Percentiles rank a stretch among this genome's conserved stretches.
Conservation (phyloP, 805 yeast species). For the Wickerhamiella alocasiicola region DNA sequence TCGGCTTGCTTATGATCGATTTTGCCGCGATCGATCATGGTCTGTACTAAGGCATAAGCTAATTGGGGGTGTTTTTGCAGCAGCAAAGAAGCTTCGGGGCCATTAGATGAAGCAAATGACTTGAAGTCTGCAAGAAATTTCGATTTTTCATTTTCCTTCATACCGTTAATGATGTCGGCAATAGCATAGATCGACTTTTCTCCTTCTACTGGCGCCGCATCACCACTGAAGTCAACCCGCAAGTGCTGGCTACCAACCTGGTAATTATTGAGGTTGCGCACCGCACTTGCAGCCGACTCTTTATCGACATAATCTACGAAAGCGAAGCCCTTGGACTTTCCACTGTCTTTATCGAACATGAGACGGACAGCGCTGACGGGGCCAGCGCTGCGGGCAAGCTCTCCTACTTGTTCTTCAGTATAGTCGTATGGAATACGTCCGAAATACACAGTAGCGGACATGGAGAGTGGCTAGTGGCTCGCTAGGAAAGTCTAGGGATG, state of each 20-base stretch:
- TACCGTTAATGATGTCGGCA: slow-evolving; percentile 16
- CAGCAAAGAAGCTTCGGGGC: slow-evolving; percentile 45
- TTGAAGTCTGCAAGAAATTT: slow-evolving; percentile 47
- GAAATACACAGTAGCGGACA: slow-evolving; percentile 45
- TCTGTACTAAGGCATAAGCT: slow-evolving; percentile 69
- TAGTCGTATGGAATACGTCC: slow-evolving; percentile 89
- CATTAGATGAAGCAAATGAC: slow-evolving; percentile 43
- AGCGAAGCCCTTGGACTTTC: slow-evolving; percentile 83
- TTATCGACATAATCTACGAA: slow-evolving; percentile 71
- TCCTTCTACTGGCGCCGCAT: slow-evolving; percentile 25
- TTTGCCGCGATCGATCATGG: slow-evolving; percentile 35
- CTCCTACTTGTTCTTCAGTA: slow-evolving; percentile 85
- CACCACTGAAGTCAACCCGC: slow-evolving; percentile 62
- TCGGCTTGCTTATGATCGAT: slow-evolving; percentile 23
- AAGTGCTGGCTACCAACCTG: slow-evolving; percentile 58
- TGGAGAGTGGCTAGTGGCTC: neutral
- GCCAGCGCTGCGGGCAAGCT: slow-evolving; percentile 76
- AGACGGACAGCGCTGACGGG: slow-evolving; percentile 67
- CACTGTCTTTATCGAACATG: slow-evolving; percentile 78
- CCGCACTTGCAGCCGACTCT: slow-evolving; percentile 85
- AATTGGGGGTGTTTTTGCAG: slow-evolving; percentile 68
- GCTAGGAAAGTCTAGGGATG: neutral
- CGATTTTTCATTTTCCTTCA: slow-evolving; percentile 31
- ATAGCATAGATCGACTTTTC: slow-evolving; percentile 7
- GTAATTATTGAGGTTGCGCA: slow-evolving; percentile 72